Evolutionary conservation across 805 yeast genomes (phyloP).

Genomic region (Nakazawaea holstii): DNA sequence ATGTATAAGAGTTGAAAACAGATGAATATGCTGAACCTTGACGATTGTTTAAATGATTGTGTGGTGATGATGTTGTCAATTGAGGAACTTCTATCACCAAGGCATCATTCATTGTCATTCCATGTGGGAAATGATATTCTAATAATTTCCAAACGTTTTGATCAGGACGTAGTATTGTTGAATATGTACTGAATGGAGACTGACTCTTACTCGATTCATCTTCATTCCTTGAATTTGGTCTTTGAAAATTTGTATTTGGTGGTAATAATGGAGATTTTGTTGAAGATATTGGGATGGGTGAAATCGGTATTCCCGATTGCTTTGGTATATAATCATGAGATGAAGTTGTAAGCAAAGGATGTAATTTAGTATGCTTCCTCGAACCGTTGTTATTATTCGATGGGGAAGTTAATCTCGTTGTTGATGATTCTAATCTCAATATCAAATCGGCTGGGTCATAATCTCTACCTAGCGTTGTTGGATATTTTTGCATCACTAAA

Average conservation of each 20-base stretch:
- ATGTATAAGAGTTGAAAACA: conserved; percentile 6
- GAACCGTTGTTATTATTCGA: not conserved
- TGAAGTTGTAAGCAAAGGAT: conserved; percentile 11
- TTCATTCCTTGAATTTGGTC: conserved; percentile 1
- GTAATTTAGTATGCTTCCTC: not conserved
- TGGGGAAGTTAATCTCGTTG: conserved; percentile 2
- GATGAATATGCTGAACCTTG: conserved; percentile 2
- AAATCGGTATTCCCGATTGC: conserved; percentile 15
- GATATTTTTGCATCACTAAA: conserved; percentile 56
- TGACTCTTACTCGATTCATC: conserved; percentile 1
- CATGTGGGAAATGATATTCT: conserved; percentile 58
- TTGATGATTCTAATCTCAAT: conserved; percentile 24
- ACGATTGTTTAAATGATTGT: not conserved
- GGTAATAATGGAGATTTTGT: conserved; percentile 17
- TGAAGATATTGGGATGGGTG: conserved; percentile 23
- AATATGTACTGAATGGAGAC: conserved; percentile 10
- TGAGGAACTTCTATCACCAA: conserved; percentile 48
- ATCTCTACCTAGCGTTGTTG: conserved; percentile 55
- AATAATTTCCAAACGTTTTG: conserved; percentile 50
- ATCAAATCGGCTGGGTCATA: conserved; percentile 67
- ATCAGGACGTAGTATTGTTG: conserved; percentile 48
- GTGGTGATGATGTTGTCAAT: conserved; percentile 4
- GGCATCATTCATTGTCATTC: conserved; percentile 64
- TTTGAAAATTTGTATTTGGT: not conserved
- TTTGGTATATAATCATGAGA: conserved; percentile 9